Evolutionary conservation across 2,329 filamentous ascomycete genomes (phyloP).

Genomic region (Alternaria angustiovoidea): DNA sequence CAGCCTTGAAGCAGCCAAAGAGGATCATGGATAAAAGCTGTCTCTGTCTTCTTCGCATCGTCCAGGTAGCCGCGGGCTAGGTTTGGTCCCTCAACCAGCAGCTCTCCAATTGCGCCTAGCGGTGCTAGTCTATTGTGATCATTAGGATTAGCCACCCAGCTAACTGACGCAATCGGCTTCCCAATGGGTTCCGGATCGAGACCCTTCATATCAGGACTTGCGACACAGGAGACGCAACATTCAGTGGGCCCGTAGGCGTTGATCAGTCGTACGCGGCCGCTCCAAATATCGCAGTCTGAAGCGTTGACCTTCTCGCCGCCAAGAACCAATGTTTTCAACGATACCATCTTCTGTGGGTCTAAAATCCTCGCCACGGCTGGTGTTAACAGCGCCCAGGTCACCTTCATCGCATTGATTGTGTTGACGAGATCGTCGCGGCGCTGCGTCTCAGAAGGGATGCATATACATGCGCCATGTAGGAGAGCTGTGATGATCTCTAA

Average conservation of each 20-base stretch:
- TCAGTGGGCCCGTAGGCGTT: constrained; percentile 12
- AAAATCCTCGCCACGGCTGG: constrained; percentile 61
- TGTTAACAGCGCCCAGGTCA: constrained; percentile 56
- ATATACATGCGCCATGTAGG: constrained; percentile 56
- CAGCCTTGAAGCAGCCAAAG: neutral
- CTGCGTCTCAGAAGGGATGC: constrained; percentile 61
- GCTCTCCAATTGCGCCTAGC: constrained; percentile 50
- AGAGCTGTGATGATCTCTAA: neutral
- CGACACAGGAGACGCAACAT: neutral
- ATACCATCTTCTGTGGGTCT: constrained; percentile 51
- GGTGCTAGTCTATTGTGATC: constrained; percentile 20
- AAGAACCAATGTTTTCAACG: constrained; percentile 50
- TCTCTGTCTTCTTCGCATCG: constrained; percentile 32
- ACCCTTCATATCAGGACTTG: no score
- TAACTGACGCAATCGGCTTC: constrained; percentile 60
- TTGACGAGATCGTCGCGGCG: constrained; percentile 59
- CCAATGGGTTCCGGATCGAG: constrained; percentile 43
- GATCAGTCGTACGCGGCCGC: neutral
- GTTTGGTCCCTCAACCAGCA: constrained; percentile 64
- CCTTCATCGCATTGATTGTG: constrained; percentile 30
- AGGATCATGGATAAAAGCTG: constrained; percentile 40
- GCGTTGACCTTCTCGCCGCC: constrained; percentile 46
- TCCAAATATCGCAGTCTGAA: neutral
- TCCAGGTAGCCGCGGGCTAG: constrained; percentile 38
- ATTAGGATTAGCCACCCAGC: constrained; percentile 34